Conservation (phyloP, 805 yeast species). For the Komagataella ulmi region DNA sequence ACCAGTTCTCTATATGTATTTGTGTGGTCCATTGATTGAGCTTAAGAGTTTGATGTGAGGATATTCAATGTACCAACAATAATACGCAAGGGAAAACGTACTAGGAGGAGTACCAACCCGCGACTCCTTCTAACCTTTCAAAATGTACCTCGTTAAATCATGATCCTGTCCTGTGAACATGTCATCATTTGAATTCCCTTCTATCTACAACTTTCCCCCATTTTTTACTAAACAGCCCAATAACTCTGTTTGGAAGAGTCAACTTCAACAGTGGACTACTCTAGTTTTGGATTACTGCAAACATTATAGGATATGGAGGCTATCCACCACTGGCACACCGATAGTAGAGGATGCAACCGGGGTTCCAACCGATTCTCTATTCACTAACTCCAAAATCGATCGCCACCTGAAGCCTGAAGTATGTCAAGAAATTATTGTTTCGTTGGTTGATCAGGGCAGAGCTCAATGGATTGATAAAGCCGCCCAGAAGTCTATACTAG, state of each 20-base stretch:
- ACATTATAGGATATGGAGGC: conserved; percentile 37
- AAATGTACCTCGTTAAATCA: background rate
- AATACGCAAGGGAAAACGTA: background rate
- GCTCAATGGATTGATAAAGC: conserved; percentile 42
- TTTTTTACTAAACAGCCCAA: conserved; percentile 86
- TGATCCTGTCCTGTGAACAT: background rate
- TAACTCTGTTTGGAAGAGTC: conserved; percentile 62
- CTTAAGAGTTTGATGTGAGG: background rate
- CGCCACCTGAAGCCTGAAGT: conserved; percentile 43
- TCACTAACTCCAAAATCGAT: conserved; percentile 35
- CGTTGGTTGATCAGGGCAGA: conserved; percentile 39
- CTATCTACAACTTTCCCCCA: conserved; percentile 74
- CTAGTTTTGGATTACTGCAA: conserved; percentile 46
- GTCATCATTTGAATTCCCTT: conserved; percentile 23
- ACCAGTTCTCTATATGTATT: background rate
- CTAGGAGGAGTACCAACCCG: background rate
- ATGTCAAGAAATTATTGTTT: conserved; percentile 37
- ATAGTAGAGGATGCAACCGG: conserved; percentile 6
- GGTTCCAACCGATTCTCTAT: conserved; percentile 18
- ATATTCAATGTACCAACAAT: background rate
- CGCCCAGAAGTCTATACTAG: conserved; percentile 26
- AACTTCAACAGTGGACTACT: conserved; percentile 64
- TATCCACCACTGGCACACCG: conserved; percentile 24
- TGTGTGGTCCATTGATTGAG: background rate
- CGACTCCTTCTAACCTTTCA: background rate